A percentile compares a stretch with the other conserved stretches of the same genome.
phyloP scores from a whole-genome alignment of 345 rosid species.

The Arabis hirsuta region DNA sequence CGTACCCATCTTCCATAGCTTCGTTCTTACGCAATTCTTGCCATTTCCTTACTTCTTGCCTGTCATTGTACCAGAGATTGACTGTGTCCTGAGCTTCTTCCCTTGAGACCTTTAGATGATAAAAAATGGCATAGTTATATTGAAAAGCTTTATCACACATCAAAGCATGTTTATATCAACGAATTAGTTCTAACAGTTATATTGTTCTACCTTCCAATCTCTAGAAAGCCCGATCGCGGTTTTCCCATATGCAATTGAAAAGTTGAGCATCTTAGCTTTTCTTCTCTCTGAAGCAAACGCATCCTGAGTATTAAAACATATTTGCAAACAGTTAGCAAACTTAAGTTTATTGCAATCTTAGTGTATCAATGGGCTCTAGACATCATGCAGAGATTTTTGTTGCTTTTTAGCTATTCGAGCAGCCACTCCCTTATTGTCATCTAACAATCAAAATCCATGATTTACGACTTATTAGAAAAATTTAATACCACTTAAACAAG shows the following conservation, averaged over 20 bases:
- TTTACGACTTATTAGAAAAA: background rate
- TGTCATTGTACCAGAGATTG: conserved; percentile 87
- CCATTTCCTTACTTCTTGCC: conserved; percentile 85
- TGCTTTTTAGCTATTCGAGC: background rate
- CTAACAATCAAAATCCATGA: background rate
- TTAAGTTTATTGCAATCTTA: background rate
- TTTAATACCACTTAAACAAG: background rate
- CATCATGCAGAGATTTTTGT: background rate
- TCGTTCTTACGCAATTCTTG: conserved; percentile 75
- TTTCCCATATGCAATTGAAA: conserved; percentile 97
- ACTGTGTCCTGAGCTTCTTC: conserved; percentile 87
- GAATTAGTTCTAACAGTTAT: background rate
- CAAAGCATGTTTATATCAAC: conserved; percentile 16
- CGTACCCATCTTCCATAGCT: conserved; percentile 56
- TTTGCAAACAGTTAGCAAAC: conserved; percentile 15
- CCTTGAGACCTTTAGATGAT: conserved; percentile 62
- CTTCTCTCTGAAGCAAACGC: conserved; percentile 85
- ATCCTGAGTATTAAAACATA: conserved; percentile 52
- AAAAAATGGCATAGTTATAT: background rate
- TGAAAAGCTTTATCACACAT: conserved; percentile 13
- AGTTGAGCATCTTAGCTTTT: conserved; percentile 97
- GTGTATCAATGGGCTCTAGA: background rate
- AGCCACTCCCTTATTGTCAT: background rate
- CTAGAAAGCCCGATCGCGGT: conserved; percentile 84
- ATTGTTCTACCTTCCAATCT: conserved; percentile 86